Evolutionary conservation across 495 filamentous ascomycete species (phyloP), one percentile per base, ranked within the genome.

Genomic region (Pseudoneurospora amorphoporcata): DNA sequence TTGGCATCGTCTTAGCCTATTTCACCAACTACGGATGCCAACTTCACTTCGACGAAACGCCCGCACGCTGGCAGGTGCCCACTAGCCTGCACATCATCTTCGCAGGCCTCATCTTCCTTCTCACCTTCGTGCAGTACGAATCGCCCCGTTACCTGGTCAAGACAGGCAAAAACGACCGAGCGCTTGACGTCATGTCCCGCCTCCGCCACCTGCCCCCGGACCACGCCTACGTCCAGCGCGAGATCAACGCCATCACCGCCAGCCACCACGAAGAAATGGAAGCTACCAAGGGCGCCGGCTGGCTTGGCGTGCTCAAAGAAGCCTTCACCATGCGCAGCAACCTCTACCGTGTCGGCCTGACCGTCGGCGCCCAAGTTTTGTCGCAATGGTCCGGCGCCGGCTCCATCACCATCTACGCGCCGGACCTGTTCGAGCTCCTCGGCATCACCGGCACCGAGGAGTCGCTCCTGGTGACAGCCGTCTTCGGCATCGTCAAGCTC

Each of bases 21-120:
- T 87, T 88, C 71, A 82, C 84, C 77, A 85, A 85, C 68, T 90
- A 87, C 79, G 87, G 87, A 12, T 88, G 85, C 37, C 83, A 90
- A 73, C 75, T 90, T 39, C 84, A 90, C 72, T 77, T 92, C 16
- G 86, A 88, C 73, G 80, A 77, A 8, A 88, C 86, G 1, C 84
- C 87, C 72, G 83, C 85, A 12, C 86, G 89, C 76, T 91, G 89
- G 87, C 82, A 85, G 5, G 87, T 90, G n/a, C 89, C 90, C 0
- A 92, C 88, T 4, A 88, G 86, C 73, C 79, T 92, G 32, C 91
- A 94, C 72, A 86, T 94, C 80, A 91, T 92, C 39, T 92, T 93
- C 75, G 89, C 90, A 6, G 85, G 87, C 1, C 79, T 93, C 29
- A 90, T 93, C 77, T 85, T 90, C 74, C 71, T 87, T 70, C 83